Conservation (phyloP, 257 asterid species). For the Ophiorrhiza pumila region DNA sequence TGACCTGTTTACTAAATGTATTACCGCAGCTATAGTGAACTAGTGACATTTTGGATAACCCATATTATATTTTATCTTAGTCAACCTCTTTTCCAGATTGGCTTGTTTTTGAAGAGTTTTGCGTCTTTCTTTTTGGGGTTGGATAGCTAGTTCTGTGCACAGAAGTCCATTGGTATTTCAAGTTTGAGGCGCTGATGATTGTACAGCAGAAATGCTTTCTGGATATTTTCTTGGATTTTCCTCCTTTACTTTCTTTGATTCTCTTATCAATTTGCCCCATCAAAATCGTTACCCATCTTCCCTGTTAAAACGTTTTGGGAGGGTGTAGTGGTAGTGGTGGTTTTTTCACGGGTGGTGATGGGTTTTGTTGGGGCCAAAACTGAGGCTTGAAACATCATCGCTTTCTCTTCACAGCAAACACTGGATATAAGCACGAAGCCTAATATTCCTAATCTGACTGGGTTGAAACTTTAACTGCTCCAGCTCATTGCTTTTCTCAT, state of each 20-base stretch:
- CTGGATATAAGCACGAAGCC: background rate
- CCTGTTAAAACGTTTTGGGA: too few species aligned
- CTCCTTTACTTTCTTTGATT: background rate
- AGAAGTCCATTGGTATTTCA: background rate
- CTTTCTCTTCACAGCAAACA: too few species aligned
- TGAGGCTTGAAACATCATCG: too few species aligned
- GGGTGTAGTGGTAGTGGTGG: too few species aligned
- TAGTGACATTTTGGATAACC: constrained; percentile 17
- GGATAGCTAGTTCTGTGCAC: background rate
- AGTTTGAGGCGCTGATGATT: background rate
- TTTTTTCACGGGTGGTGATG: too few species aligned
- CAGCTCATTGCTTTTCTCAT: background rate
- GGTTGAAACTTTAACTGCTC: background rate
- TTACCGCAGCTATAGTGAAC: constrained; percentile 11
- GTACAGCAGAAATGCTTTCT: background rate
- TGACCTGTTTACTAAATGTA: constrained; percentile 15
- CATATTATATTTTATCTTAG: background rate
- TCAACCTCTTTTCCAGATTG: background rate
- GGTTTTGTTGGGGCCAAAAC: too few species aligned
- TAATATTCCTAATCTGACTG: background rate
- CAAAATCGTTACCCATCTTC: too few species aligned
- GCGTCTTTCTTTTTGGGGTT: background rate
- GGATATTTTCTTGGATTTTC: background rate
- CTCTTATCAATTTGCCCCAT: background rate
- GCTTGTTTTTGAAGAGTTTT: background rate